phyloP scores from a whole-genome alignment of 2,329 filamentous ascomycete species.

The Fusarium graminum region DNA sequence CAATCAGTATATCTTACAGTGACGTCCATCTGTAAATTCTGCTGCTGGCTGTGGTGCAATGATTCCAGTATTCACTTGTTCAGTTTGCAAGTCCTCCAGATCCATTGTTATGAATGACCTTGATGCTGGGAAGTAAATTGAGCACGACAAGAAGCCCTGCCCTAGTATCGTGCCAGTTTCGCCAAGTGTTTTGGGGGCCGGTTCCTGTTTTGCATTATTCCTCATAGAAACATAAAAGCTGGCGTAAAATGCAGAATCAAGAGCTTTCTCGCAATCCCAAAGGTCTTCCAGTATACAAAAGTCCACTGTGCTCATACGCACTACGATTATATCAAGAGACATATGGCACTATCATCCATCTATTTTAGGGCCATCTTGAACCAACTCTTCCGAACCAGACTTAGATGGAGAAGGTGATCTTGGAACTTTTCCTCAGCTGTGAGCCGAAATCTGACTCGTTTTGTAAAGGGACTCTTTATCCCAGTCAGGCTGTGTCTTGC shows the following conservation, averaged over 20 bases:
- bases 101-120: not conserved
- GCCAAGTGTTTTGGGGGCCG: conserved; percentile 49
- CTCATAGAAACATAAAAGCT: conserved; percentile 56
- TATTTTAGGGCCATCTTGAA: conserved; percentile 42
- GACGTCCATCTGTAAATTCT: conserved; percentile 36
- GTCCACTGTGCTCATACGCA: conserved; percentile 53
- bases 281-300: conserved; percentile 45
- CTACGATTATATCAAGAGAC: conserved; percentile 24
- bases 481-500: conserved; percentile 33
- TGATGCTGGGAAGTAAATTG: not conserved
- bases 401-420: conserved; percentile 41
- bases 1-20: conserved; percentile 52
- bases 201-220: conserved; percentile 50
- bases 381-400: conserved; percentile 44
- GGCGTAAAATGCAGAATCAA: conserved; percentile 2
- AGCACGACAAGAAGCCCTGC: conserved; percentile 9
- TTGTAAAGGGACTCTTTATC: conserved; percentile 34
- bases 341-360: conserved; percentile 18
- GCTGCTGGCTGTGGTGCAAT: conserved; percentile 25
- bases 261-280: conserved; percentile 35
- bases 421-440: conserved; percentile 45
- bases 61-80: conserved; percentile 23
- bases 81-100: conserved; percentile 30
- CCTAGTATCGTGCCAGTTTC: conserved; percentile 52
- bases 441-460: conserved; percentile 46